Evolutionary conservation across 1,284 basidiomycete species (phyloP), one percentile per base, ranked within the genome.

Genomic region (Anthracocystis panici-leucophaei): DNA sequence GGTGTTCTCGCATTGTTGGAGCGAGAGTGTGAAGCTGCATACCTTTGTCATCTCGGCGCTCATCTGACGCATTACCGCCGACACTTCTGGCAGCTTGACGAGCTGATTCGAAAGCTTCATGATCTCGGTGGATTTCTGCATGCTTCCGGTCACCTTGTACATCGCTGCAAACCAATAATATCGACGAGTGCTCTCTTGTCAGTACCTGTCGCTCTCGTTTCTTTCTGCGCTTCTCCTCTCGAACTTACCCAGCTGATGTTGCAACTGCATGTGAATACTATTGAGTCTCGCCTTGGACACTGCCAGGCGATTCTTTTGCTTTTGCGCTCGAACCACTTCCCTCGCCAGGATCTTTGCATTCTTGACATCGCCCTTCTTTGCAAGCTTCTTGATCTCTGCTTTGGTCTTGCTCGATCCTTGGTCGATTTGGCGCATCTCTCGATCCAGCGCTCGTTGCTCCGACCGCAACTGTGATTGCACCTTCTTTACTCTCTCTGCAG

Each of bases 81-180:
- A 93, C 58, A 99, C 90, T 85, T 99, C 93, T 18, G 97, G 97
- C 38, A 99, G 88, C 84, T 91, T 95, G 81, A 99, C 88, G 49
- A 99, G 89, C 51, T 91, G 88, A 86, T 97, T 99, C 5, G 95
- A 96, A 35, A 95, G 89, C 87, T 93, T 99, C 96, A 99, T 99
- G 74, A 99, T 98, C 86, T 99, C 96, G 1, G 96, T 95, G 11
- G 94, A 96, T 86, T 95, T 98, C 87, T 97, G 95, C 78, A 99
- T 88, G 23, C 94, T 91, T 9, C 97, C 97, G 3, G 97, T 98
- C 44, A 99, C 94, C 87, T 99, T 99, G 80, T 92, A 88, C 92
- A 98, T 94, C 0, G 97, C 97, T 98, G 27, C 23, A 12, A 4
- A 16, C 4, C 23, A 20, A 38, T 0, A 4, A 51, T 1, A n/a